A percentile compares a stretch with the other conserved stretches of the same genome.
Conservation (phyloP, 179 eudicot species). For the Silene vulgaris region DNA sequence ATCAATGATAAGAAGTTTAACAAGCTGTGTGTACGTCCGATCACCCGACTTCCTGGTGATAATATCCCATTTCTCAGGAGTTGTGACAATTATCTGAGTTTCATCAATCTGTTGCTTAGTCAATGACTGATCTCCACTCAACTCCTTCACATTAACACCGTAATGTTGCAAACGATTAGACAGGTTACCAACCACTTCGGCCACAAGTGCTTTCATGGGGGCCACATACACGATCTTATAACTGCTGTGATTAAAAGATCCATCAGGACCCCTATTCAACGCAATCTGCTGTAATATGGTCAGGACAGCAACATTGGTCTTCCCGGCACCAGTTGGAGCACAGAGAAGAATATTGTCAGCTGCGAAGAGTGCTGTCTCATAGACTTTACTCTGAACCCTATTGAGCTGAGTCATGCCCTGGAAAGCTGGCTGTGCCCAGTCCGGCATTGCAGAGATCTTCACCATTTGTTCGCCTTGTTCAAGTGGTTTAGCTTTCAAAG, state of each 20-base stretch:
- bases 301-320: constrained; percentile 96
- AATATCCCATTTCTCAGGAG: constrained; percentile 99
- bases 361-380: constrained; percentile 71
- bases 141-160: constrained; percentile 78
- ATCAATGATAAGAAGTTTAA: constrained; percentile 83
- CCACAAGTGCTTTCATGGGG: constrained; percentile 98
- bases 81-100: constrained; percentile 93
- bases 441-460: constrained; percentile 83
- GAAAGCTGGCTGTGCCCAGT: constrained; percentile 97
- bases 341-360: constrained; percentile 84
- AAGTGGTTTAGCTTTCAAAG: constrained; percentile 66
- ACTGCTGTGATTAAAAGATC: constrained; percentile 54
- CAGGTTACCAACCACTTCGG: constrained; percentile 90
- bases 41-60: constrained; percentile 95
- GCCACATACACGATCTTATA: constrained; percentile 98
- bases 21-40: constrained; percentile 87
- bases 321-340: constrained; percentile 99
- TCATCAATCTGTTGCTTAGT: constrained; percentile 90
- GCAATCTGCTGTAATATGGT: constrained; percentile 94
- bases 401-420: constrained; percentile 85
- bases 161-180: constrained; percentile 78
- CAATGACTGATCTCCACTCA: constrained; percentile 91
- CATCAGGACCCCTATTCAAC: constrained; percentile 62
- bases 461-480: constrained; percentile 61
- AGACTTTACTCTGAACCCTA: constrained; percentile 93